Evolutionary conservation across 345 rosid species (phyloP).

Genomic region (Eucalyptus pauciflora): DNA sequence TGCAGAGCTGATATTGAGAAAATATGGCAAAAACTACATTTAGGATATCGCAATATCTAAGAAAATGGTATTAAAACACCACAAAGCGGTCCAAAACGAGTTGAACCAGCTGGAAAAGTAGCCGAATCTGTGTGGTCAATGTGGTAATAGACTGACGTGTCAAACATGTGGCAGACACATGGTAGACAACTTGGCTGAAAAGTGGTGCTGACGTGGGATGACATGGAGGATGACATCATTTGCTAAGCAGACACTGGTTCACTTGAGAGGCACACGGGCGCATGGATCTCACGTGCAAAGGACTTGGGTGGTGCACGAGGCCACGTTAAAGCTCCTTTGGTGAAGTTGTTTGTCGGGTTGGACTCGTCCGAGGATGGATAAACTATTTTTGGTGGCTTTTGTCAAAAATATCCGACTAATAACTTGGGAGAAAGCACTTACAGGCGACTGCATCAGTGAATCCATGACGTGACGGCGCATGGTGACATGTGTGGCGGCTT

Average conservation of each 20-base stretch:
- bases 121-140: accelerated
- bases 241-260: accelerated
- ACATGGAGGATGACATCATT: no score
- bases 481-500: accelerated
- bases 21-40: no score
- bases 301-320: no score
- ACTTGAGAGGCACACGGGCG: accelerated
- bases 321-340: accelerated
- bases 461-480: accelerated
- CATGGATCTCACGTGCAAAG: no score
- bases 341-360: background rate
- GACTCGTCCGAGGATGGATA: background rate
- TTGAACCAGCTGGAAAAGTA: accelerated
- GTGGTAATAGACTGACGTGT: no score
- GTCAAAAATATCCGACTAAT: no score
- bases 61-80: accelerated
- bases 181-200: accelerated
- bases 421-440: background rate
- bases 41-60: no score
- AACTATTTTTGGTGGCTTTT: no score
- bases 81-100: accelerated
- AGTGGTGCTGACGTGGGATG: accelerated
- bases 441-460: accelerated
- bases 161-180: no score
- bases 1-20: accelerated